Evolutionary conservation across 345 rosid species (phyloP).

Genomic region (Ceriops tagal): DNA sequence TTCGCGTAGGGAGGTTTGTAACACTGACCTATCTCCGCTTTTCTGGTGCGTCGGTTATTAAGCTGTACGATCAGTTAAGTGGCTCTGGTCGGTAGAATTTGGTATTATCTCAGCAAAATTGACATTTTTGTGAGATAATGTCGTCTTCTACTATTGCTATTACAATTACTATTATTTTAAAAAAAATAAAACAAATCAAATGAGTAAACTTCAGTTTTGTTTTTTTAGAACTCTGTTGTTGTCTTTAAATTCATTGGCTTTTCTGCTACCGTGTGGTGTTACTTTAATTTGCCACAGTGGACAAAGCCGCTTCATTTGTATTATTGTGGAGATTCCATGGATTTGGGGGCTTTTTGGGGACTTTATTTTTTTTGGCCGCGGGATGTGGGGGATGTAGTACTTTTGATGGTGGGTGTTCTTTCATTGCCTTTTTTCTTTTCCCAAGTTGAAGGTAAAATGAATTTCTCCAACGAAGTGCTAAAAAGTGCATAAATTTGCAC

Average conservation of each 20-base stretch:
- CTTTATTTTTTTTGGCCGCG: neutral
- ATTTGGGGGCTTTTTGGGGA: neutral
- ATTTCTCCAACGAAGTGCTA: neutral
- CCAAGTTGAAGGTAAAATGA: slow-evolving; percentile 24
- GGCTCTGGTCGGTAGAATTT: neutral
- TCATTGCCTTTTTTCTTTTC: slow-evolving; percentile 37
- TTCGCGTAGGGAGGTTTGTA: too few relatives aligned
- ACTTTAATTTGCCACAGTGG: neutral
- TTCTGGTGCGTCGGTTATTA: neutral
- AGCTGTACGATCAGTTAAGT: neutral
- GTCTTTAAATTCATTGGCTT: too few relatives aligned
- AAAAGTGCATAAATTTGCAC: slow-evolving; percentile 9
- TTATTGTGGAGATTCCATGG: slow-evolving; percentile 14
- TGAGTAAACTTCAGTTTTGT: too few relatives aligned
- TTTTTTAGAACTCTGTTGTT: too few relatives aligned
- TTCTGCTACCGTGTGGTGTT: neutral
- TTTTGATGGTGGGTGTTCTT: slow-evolving; percentile 14
- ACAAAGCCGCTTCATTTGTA: slow-evolving; percentile 20
- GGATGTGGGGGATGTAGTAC: slow-evolving; percentile 4
- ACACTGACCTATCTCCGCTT: neutral
- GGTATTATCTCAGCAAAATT: neutral
- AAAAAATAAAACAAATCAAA: too few relatives aligned
- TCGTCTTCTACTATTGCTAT: neutral
- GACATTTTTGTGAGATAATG: neutral
- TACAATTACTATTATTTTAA: neutral